Evolutionary conservation across 129 eudicot species (phyloP).

Genomic region (Chrysanthemum makinoi): DNA sequence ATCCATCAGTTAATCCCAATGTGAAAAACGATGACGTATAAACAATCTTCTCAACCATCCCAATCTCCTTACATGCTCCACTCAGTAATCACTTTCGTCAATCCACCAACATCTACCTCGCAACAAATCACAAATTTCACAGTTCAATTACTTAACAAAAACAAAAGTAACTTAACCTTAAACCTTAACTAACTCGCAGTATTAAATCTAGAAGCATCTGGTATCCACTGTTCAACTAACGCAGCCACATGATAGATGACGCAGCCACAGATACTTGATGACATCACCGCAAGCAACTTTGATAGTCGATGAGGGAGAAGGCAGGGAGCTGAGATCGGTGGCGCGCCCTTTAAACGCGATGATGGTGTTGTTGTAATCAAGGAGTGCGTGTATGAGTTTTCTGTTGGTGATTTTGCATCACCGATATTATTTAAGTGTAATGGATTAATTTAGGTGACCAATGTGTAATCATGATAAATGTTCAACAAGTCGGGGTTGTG

Average conservation of each 20-base stretch:
- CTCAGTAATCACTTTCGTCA: conserved; percentile 78
- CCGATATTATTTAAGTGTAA: too few species aligned
- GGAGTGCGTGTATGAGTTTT: conserved; percentile 62
- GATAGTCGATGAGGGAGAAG: conserved; percentile 36
- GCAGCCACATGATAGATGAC: conserved; percentile 76
- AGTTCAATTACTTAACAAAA: neutral
- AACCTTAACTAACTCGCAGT: conserved; percentile 32
- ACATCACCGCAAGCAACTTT: conserved; percentile 72
- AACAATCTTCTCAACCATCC: conserved; percentile 60
- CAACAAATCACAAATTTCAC: neutral
- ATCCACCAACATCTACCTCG: conserved; percentile 84
- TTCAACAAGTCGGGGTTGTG: too few species aligned
- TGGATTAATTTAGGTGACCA: too few species aligned
- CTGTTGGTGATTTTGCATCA: too few species aligned
- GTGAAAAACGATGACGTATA: conserved; percentile 88
- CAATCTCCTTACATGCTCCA: conserved; percentile 54
- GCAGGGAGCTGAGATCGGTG: conserved; percentile 64
- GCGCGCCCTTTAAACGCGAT: conserved; percentile 76
- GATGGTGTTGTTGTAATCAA: conserved; percentile 56
- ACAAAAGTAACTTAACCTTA: neutral
- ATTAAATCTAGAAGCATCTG: conserved; percentile 63
- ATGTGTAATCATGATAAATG: too few species aligned
- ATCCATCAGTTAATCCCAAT: conserved; percentile 75
- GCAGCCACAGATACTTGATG: conserved; percentile 67
- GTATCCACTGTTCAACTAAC: conserved; percentile 88